These are phyloP conservation scores for Pontederia paniculata DNA, from an alignment of 176 grass and related monocot genomes.

Conservation along the genomic window DNA sequence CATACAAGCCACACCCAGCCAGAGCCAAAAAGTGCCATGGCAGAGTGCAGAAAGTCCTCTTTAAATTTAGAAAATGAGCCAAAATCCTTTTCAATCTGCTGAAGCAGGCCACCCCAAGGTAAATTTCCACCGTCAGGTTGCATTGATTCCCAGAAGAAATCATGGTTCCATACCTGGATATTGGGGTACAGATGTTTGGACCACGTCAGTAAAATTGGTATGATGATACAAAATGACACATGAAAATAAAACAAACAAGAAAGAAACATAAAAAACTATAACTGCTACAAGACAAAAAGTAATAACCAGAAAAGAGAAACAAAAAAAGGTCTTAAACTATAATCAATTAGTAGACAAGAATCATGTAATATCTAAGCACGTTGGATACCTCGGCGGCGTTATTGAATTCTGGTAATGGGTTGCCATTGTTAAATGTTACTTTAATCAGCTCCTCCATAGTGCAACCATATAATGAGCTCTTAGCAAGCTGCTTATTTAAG, in stretches of 20 bases:
- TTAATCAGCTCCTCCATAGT: slow-evolving; percentile 83
- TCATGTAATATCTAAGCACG: no score
- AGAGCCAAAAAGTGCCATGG: slow-evolving; percentile 45
- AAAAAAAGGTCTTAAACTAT: no score
- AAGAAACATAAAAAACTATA: no score
- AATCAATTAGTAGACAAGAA: no score
- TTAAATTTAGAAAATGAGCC: slow-evolving; percentile 76
- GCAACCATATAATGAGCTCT: slow-evolving; percentile 63
- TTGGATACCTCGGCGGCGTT: slow-evolving; percentile 47
- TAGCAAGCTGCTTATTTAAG: slow-evolving; percentile 64
- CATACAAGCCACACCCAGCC: slow-evolving; percentile 89
- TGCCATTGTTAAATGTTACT: slow-evolving; percentile 91
- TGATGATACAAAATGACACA: no score
- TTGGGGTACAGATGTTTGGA: not conserved
- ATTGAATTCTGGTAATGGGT: slow-evolving; percentile 78
- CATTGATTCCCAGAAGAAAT: slow-evolving; percentile 97
- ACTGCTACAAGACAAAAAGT: no score
- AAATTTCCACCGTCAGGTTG: slow-evolving; percentile 61
- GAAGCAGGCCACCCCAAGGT: slow-evolving; percentile 43
- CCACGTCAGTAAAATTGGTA: no score
- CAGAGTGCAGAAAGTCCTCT: slow-evolving; percentile 59
- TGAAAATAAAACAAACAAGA: no score
- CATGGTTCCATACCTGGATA: slow-evolving; percentile 78
- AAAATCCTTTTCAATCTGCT: slow-evolving; percentile 93
- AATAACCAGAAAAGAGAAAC: no score